These are phyloP conservation scores for Hypoxylon cercidicola DNA, from an alignment of 495 filamentous ascomycete genomes.

Conservation along the genomic window DNA sequence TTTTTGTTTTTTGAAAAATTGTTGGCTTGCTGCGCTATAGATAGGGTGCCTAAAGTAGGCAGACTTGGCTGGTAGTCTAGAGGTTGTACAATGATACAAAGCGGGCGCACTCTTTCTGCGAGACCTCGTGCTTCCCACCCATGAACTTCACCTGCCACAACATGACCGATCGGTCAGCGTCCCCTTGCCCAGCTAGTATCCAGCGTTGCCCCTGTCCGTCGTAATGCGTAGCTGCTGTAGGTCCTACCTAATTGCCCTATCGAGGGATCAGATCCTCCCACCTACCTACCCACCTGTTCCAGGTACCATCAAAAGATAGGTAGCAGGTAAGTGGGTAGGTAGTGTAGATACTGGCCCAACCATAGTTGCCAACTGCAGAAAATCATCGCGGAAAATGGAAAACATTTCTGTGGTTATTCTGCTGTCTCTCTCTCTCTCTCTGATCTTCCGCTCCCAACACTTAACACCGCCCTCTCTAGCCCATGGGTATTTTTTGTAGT, in stretches of 20 bases:
- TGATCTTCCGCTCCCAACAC: constrained; percentile 24
- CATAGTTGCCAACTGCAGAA: constrained; percentile 3
- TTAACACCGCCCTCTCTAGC: constrained; percentile 18
- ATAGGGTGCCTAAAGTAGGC: constrained; percentile 9
- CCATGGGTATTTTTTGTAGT: constrained; percentile 18
- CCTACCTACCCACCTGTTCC: neutral
- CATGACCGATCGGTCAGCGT: too few relatives aligned
- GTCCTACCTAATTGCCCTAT: too few relatives aligned
- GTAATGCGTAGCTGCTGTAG: too few relatives aligned
- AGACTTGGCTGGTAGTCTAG: neutral
- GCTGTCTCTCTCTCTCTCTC: neutral
- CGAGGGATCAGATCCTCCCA: too few relatives aligned
- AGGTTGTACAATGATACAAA: constrained; percentile 29
- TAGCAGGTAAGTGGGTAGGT: too few relatives aligned
- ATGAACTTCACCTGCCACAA: constrained; percentile 1
- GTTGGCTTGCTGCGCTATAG: constrained; percentile 7
- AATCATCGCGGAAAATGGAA: constrained; percentile 20
- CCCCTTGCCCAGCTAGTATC: too few relatives aligned
- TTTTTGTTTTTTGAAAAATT: neutral
- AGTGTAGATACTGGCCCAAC: neutral
- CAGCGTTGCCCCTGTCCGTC: too few relatives aligned
- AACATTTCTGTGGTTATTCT: constrained; percentile 27
- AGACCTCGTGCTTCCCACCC: constrained; percentile 15
- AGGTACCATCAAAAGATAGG: neutral
- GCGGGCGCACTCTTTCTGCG: constrained; percentile 8